Base-by-base conservation (phyloP, 2,329 filamentous ascomycete genomes). In the Truncatella angustata region DNA sequence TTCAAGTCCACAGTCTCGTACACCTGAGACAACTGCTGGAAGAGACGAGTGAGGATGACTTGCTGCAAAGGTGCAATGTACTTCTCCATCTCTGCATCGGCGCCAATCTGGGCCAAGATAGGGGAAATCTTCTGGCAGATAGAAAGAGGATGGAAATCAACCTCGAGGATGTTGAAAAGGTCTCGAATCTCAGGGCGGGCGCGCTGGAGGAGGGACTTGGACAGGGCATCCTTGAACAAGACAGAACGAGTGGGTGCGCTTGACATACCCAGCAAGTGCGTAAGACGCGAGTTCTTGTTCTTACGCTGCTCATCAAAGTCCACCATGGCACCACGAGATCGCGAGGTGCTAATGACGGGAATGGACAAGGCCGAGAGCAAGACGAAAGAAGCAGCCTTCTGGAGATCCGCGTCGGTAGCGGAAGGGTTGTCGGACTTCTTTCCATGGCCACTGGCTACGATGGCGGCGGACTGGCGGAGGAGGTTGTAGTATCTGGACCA, bases 71-170 rank as follows among this genome's bases (percentile, higher is more conserved):
- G 94, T 60, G 88, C 77, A 57, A 99, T 90, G 70, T 99, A 99
- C 76, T 94, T 94, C 76, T 94, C 86, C 93, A 99, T 96, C 73
- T 97, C 93, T 46, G 90, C 80, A 66, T 99, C 93, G 55, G 87
- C 86, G 59, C 92, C 93, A 67, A 99, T 97, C 80, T 97, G 86
- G 63, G 87, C 82, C 53, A 99, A 79, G 63, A 99, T 97, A 49
- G 94, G 94, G 11, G 93, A 96, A 61, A 99, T 97, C 82, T 97
- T 97, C 76, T 96, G 87, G 85, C 94, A 97, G 69, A 99, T 99
- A 34, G 93, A 97, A 54, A 99, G 82, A 50, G 94, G 94, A 71
- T 99, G 94, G 81, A 99, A 99, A 72, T 99, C 94, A 60, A 97
- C 93, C 77, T 99, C 94, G 35, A 99, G 85, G 62, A 99, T 99